phyloP scores from a whole-genome alignment of 371 early-diverging fungal genomes.

The Rhizomucor pusillus region DNA sequence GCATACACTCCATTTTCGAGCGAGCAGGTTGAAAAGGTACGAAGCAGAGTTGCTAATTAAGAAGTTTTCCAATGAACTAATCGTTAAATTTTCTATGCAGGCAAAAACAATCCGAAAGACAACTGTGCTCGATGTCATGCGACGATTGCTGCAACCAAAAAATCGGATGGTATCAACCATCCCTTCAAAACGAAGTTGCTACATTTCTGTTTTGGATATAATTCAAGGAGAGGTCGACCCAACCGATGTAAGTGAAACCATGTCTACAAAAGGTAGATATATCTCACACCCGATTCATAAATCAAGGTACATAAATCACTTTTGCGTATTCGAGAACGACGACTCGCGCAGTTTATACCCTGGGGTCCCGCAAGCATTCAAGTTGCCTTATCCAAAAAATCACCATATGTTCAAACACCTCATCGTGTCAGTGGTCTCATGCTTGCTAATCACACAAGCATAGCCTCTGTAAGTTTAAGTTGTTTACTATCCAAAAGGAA shows the following conservation, averaged over 20 bases:
- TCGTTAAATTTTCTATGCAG: conserved; percentile 21
- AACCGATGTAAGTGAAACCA: conserved; percentile 72
- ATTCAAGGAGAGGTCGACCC: conserved; percentile 98
- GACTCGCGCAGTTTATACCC: conserved; percentile 96
- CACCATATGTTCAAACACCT: conserved; percentile 88
- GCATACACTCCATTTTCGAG: conserved; percentile 99
- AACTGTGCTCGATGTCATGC: conserved; percentile 97
- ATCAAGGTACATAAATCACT: conserved; percentile 93
- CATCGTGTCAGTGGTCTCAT: conserved; percentile 97
- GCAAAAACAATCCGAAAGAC: conserved; percentile 93
- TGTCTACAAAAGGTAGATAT: no score
- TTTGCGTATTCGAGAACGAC: conserved; percentile 91
- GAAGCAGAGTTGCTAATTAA: neutral
- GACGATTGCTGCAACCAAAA: conserved; percentile 93
- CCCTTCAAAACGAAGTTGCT: conserved; percentile 89
- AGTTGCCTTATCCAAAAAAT: conserved; percentile 90
- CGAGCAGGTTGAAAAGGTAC: conserved; percentile 87
- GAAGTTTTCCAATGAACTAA: neutral
- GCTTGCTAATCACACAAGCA: conserved; percentile 98
- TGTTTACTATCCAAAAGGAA: neutral
- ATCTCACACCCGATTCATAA: neutral
- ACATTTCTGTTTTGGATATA: conserved; percentile 94
- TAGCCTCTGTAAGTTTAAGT: conserved; percentile 67
- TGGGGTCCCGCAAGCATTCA: conserved; percentile 99
- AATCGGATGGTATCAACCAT: conserved; percentile 95